Percentiles rank a stretch among this genome's conserved stretches.
phyloP scores from a whole-genome alignment of 805 yeast genomes.

The Saturnispora diversa region DNA sequence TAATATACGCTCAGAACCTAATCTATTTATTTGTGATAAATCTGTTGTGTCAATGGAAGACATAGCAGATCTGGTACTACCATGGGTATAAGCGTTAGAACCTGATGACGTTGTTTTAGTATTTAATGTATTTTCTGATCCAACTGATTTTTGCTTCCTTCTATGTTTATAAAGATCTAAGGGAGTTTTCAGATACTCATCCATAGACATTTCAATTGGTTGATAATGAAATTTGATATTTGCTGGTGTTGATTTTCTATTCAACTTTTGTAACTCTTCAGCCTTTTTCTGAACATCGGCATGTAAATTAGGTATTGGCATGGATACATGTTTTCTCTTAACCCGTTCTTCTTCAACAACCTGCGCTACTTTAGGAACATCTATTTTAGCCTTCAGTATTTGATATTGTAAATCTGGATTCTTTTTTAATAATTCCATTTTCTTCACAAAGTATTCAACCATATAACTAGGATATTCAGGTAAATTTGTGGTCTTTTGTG shows the following conservation, averaged over 20 bases:
- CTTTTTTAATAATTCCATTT: slow-evolving; percentile 11
- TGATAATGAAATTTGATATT: slow-evolving; percentile 9
- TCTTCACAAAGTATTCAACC: slow-evolving; percentile 15
- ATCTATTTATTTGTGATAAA: slow-evolving; percentile 1
- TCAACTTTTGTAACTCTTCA: background rate
- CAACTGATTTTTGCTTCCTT: slow-evolving; percentile 5
- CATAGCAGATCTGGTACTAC: slow-evolving; percentile 5
- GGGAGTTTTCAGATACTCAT: slow-evolving; percentile 15
- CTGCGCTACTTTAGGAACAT: background rate
- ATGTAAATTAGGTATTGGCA: slow-evolving; percentile 8
- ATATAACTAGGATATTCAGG: slow-evolving; percentile 14
- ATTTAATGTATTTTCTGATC: slow-evolving; percentile 2
- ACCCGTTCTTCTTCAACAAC: background rate
- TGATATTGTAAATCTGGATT: slow-evolving; percentile 12
- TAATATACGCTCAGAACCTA: slow-evolving; percentile 3
- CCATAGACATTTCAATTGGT: slow-evolving; percentile 13
- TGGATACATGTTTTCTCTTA: slow-evolving; percentile 7
- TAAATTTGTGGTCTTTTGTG: slow-evolving; percentile 4
- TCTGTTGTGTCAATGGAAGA: slow-evolving; percentile 11
- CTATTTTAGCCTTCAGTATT: slow-evolving; percentile 12
- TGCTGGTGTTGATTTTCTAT: slow-evolving; percentile 14
- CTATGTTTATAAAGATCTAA: slow-evolving; percentile 13
- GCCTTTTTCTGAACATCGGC: background rate
- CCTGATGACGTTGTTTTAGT: slow-evolving; percentile 4
- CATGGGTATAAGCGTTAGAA: background rate